Evolutionary conservation across 2,329 filamentous ascomycete species (phyloP), one percentile per base, ranked within the genome.

Genomic region (Lojkania enalia): DNA sequence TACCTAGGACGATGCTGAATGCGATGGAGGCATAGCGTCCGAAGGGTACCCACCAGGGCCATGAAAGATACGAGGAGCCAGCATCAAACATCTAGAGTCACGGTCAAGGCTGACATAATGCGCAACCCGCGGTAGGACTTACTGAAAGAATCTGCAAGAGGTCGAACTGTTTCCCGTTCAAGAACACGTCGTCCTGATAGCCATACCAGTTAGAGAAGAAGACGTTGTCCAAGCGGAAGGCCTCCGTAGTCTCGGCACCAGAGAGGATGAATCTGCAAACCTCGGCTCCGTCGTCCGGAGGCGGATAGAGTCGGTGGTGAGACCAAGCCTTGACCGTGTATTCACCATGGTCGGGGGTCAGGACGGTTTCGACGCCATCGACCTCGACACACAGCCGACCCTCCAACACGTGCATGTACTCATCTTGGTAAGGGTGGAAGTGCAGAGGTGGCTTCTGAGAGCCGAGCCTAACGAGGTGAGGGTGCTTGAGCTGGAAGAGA

Each of bases 181-280:
- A 33, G 2, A 69, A 36, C 11, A 57, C 49, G 15, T 66, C 58
- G 25, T 69, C 54, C 55, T 60, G 60, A 33, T 66, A 66, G 6
- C 62, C 65, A 47, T 71, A 71, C 67, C 67, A 71, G 46, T 71
- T 71, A 51, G 67, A 54, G 36, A 70, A 70, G 42, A 70, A 71
- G 7, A 66, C 40, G 13, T 51, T 52, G 35, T 71, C 67, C 1
- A 70, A 51, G 41, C 62, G 54, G 36, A 57, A 70, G 21, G 57
- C 50, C 33, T 56, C 51, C 14, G 50, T 56, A 3, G 54, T 51
- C 31, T 63, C 58, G 4, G 52, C 50, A 2, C 55, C 62, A 35
- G 51, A 60, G n/a, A 69, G 42, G 23, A 52, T 30, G 14, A 61
- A 48, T 20, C 32, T 48, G 16, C 42, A 48, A 14, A 47, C 42